A percentile compares a stretch with the other conserved stretches of the same genome.
These are phyloP conservation scores for Chaetomium globosum DNA, from an alignment of 2,329 filamentous ascomycete species.

Conservation along the genomic window DNA sequence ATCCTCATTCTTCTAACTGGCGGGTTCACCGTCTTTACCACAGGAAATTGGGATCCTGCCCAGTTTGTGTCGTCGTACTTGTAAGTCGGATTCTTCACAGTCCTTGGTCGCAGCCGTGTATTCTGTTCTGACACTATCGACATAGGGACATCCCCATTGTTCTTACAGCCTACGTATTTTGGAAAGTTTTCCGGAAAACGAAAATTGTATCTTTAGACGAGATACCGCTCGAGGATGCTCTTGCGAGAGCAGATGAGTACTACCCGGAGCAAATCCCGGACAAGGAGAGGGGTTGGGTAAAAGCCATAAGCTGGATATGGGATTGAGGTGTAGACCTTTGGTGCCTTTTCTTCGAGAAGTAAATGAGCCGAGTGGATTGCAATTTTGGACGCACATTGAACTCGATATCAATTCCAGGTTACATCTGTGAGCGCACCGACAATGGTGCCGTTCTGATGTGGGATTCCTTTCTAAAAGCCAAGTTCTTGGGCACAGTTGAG, in stretches of 20 bases:
- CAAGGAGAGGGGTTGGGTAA: conserved; percentile 39
- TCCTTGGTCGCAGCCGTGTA: background rate
- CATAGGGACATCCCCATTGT: conserved; percentile 63
- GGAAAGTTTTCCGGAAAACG: conserved; percentile 68
- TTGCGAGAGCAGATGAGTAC: conserved; percentile 50
- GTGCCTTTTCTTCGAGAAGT: too few relatives aligned
- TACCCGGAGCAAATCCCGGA: conserved; percentile 39
- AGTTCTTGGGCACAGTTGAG: too few relatives aligned
- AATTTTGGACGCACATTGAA: too few relatives aligned
- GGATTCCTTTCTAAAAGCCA: too few relatives aligned
- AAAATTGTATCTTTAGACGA: conserved; percentile 54
- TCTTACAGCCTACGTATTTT: conserved; percentile 58
- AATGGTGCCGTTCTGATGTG: too few relatives aligned
- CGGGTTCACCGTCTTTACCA: conserved; percentile 66
- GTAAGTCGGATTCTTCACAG: conserved; percentile 46
- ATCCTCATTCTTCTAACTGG: conserved; percentile 69
- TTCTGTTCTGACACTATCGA: conserved; percentile 19
- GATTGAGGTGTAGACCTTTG: conserved; percentile 27
- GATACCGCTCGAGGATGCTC: conserved; percentile 56
- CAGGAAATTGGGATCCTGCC: conserved; percentile 59
- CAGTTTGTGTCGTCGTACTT: conserved; percentile 65
- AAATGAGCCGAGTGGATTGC: too few relatives aligned
- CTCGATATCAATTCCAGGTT: too few relatives aligned
- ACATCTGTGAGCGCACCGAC: too few relatives aligned
- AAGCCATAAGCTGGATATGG: conserved; percentile 45